Base-by-base conservation (phyloP, 371 early-diverging fungal species). In the Lichtheimia hyalospora region DNA sequence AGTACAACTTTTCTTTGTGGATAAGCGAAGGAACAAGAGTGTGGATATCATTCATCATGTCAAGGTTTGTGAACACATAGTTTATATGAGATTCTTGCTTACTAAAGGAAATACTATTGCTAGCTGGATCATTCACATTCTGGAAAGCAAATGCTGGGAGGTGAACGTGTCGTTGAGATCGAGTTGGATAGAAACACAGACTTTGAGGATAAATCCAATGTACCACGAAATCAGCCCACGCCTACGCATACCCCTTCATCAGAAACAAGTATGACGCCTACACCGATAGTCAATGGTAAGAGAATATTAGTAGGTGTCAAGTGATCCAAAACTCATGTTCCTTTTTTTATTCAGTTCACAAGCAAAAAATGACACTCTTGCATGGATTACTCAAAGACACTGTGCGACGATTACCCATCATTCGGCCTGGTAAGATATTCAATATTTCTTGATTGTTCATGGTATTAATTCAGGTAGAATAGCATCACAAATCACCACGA, bases 101-200 rank as follows among this genome's bases (percentile, higher is more conserved):
- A n/a, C 18, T 21, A 18, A 46, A 44, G n/a, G 18, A n/a, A 5
- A 5, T 2, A 5, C 16, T 18, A 5, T 21, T 46, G 14, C 46
- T 68, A 86, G 85, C 67, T 96, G 63, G 96, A 96, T 67, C 70
- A 87, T 49, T 67, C 73, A 1, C 82, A 84, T 61, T 84, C 82
- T 18, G 95, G 95, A 42, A 68, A 74, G 15, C 89, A 90, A 60
- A 78, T 88, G 13, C 71, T 87, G 10, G 94, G 93, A 2, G 66
- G 82, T 3, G 95, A 96, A 62, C 74, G 83, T 28, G 77, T 78
- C 24, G 83, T 91, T 34, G 96, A 95, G 61, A 68, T 96, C 48
- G 92, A 93, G 63, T 68, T 96, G 25, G 94, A 94, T 68, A 77
- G 92, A 28, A 85, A 89, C 59, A 94, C 94, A 1, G 80, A 82